phyloP scores from a whole-genome alignment of 805 yeast genomes.

The Ogataea haglerorum region DNA sequence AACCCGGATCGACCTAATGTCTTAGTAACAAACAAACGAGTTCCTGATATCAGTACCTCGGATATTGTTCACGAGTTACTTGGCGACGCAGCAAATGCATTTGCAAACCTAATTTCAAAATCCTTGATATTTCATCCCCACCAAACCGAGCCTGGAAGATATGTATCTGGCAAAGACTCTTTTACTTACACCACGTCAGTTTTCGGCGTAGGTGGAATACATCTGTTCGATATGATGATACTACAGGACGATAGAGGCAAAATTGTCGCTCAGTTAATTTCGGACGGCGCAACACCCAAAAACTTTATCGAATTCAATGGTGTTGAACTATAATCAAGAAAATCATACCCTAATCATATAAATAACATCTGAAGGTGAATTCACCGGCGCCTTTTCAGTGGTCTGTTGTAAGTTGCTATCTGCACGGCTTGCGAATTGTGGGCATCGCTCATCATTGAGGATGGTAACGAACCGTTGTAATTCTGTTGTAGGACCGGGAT shows the following conservation, averaged over 20 bases:
- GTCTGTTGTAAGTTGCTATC: constrained; percentile 14
- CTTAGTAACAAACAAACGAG: constrained; percentile 9
- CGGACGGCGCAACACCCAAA: constrained; percentile 2
- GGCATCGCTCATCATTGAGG: constrained; percentile 31
- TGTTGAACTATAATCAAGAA: no score
- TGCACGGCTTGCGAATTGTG: constrained; percentile 15
- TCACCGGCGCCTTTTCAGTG: constrained; percentile 20
- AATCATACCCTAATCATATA: no score
- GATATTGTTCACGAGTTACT: constrained; percentile 5
- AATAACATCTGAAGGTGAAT: not conserved
- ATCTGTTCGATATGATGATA: constrained; percentile 11
- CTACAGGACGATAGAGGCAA: constrained; percentile 8
- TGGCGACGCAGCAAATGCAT: constrained; percentile 8
- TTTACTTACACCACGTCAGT: constrained; percentile 11
- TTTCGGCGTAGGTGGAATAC: constrained; percentile 16
- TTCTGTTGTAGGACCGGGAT: constrained; percentile 72
- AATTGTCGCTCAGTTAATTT: not conserved
- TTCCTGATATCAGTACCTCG: not conserved
- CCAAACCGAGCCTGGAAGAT: no score
- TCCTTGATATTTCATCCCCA: not conserved
- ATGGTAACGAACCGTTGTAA: constrained; percentile 79
- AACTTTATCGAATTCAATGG: no score
- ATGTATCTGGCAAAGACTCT: constrained; percentile 7
- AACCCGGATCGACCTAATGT: not conserved
- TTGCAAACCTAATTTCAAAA: constrained; percentile 1